A percentile compares a stretch with the other conserved stretches of the same genome.
These are phyloP conservation scores for Torulaspora indica DNA, from an alignment of 805 yeast species.

Conservation along the genomic window DNA sequence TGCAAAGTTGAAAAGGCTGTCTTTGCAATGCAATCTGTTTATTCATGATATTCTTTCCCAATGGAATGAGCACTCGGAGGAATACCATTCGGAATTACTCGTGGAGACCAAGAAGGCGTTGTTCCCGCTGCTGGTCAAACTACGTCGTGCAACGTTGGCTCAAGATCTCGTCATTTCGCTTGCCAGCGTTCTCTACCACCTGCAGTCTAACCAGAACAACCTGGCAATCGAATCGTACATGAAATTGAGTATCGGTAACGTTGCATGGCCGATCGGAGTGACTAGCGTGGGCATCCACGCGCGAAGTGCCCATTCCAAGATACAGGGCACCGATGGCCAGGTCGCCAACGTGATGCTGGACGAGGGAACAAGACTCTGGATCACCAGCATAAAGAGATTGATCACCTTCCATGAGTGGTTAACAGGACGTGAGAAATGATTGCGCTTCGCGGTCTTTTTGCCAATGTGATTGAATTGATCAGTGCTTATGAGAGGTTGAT, in stretches of 20 bases:
- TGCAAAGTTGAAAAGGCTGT: slow-evolving; percentile 42
- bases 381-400: slow-evolving; percentile 65
- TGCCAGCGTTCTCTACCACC: slow-evolving; percentile 52
- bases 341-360: slow-evolving; percentile 73
- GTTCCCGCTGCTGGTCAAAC: slow-evolving; percentile 49
- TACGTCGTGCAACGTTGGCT: slow-evolving; percentile 43
- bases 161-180: slow-evolving; percentile 48
- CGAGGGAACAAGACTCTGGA: slow-evolving; percentile 71
- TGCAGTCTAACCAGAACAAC: slow-evolving; percentile 41
- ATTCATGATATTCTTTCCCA: slow-evolving; percentile 35
- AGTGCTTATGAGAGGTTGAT: neutral
- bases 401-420: slow-evolving; percentile 45
- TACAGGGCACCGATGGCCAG: slow-evolving; percentile 40
- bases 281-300: slow-evolving; percentile 74
- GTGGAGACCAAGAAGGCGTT: slow-evolving; percentile 47
- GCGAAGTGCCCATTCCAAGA: slow-evolving; percentile 56
- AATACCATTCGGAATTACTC: slow-evolving; percentile 31
- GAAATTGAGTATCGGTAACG: slow-evolving; percentile 76
- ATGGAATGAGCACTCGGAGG: slow-evolving; percentile 36
- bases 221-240: slow-evolving; percentile 56
- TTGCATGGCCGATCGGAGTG: slow-evolving; percentile 91
- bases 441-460: neutral
- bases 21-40: slow-evolving; percentile 43
- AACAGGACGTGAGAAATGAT: slow-evolving; percentile 4
- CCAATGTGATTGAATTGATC: neutral